Conservation (phyloP, 2,329 filamentous ascomycete genomes). For the Trichothecium sympodiale region DNA sequence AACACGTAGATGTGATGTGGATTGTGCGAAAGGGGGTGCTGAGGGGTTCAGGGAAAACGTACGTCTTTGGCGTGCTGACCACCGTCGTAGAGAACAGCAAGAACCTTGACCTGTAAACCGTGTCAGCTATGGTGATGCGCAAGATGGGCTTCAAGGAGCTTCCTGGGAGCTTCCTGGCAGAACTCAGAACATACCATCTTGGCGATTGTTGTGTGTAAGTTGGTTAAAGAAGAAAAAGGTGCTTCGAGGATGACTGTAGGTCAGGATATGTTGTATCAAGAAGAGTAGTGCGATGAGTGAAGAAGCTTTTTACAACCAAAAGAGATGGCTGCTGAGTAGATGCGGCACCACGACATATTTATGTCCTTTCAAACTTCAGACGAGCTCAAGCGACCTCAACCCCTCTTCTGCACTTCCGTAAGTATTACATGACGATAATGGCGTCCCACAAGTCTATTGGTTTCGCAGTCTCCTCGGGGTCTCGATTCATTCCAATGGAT, state of each 20-base stretch:
- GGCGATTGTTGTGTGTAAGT: conserved; percentile 1
- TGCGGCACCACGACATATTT: too few species aligned
- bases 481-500: too few species aligned
- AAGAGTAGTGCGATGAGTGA: not conserved
- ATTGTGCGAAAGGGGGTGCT: not conserved
- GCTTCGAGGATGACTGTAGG: not conserved
- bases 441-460: too few species aligned
- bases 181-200: conserved; percentile 18
- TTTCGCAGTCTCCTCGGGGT: too few species aligned
- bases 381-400: too few species aligned
- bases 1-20: conserved; percentile 3
- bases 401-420: too few species aligned
- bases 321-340: too few species aligned
- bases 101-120: conserved; percentile 73
- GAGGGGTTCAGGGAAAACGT: conserved; percentile 17
- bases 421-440: too few species aligned
- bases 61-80: conserved; percentile 80
- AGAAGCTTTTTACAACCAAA: too few species aligned
- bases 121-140: conserved; percentile 1
- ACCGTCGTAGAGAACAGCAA: conserved; percentile 89
- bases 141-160: too few species aligned
- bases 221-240: not conserved
- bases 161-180: too few species aligned
- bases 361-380: too few species aligned
- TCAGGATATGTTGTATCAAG: not conserved